Conservation (phyloP, 176 grass and related monocot genomes). For the Oryza longistaminata region DNA sequence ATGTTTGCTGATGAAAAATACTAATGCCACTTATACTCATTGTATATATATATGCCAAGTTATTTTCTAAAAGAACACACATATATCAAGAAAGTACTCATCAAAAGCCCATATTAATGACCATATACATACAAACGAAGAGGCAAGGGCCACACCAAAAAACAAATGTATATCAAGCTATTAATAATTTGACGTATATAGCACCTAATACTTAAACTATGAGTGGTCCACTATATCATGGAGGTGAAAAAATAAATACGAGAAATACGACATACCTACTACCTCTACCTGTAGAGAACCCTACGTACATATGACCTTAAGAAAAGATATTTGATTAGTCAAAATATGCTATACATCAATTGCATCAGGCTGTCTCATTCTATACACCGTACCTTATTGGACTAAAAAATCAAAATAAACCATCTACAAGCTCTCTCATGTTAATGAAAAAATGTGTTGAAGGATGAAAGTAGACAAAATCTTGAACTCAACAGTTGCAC, state of each 20-base stretch:
- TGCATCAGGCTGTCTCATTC: not conserved
- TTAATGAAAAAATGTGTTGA: not conserved
- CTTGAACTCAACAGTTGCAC: not conserved
- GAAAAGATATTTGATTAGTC: constrained; percentile 11
- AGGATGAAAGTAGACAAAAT: not conserved
- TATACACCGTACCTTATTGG: not conserved
- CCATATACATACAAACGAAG: not conserved
- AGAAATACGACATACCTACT: constrained; percentile 18
- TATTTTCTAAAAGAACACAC: not conserved
- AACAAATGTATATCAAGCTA: not conserved
- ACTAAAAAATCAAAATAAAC: not conserved
- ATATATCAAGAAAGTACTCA: not conserved
- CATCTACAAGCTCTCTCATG: not conserved
- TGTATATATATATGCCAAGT: not conserved
- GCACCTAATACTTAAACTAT: constrained; percentile 7
- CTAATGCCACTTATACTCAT: not conserved
- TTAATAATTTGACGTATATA: not conserved
- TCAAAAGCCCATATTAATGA: not conserved
- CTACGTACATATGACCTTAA: not conserved
- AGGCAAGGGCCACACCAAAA: not conserved
- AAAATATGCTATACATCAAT: constrained; percentile 8
- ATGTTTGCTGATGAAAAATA: not conserved
- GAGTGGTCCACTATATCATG: not conserved
- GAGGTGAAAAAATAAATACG: not conserved
- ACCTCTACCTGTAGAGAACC: not conserved